Base-by-base conservation (phyloP, 2,329 filamentous ascomycete species). In the Aspergillus ibericus region DNA sequence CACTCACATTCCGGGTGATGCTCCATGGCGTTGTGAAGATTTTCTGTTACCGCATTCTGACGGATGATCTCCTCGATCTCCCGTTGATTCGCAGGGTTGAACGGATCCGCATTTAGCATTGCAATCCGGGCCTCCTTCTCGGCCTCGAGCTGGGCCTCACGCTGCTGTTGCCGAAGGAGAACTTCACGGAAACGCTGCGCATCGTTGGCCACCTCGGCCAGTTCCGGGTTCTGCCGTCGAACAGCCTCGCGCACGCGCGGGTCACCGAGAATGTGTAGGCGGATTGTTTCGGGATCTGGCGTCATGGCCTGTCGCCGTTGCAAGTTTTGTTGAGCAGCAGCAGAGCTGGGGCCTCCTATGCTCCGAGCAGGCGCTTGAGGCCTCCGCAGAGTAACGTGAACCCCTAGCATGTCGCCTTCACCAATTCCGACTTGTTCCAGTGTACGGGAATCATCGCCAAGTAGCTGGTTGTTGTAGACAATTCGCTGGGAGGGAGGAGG, bases 61-160 rank as follows among this genome's bases (percentile, higher is more conserved):
- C 95, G 88, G 71, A 99, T 99, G 77, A 98, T 96, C 78, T 99
- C 95, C 72, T 95, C 93, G 62, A 99, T 99, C 78, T 89, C 91
- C 48, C 84, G 84, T 77, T 99, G 95, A 8, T 93, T 91, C 64
- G 97, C 93, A 25, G 92, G 80, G 72, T 99, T 93, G 78, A 98
- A 97, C 0, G 93, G 93, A 70, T 99, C 95, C 9, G 92, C 89
- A 73, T 98, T 97, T 61, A 98, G 82, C 70, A 90, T 83, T 61
- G 88, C 88, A 67, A 97, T 93, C 73, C 93, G 88, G 54, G 90
- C 87, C 73, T 93, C 87, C 59, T 93, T 89, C 73, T 93, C 88
- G 27, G 84, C 82, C 60, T 93, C 88, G 58, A 88, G 85, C 57
- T 90, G 84, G 52, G 87, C 84, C 69, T 96, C 89, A 57, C 87